Conservation (phyloP, 306 rosid genomes). For the Vicia sativa region DNA sequence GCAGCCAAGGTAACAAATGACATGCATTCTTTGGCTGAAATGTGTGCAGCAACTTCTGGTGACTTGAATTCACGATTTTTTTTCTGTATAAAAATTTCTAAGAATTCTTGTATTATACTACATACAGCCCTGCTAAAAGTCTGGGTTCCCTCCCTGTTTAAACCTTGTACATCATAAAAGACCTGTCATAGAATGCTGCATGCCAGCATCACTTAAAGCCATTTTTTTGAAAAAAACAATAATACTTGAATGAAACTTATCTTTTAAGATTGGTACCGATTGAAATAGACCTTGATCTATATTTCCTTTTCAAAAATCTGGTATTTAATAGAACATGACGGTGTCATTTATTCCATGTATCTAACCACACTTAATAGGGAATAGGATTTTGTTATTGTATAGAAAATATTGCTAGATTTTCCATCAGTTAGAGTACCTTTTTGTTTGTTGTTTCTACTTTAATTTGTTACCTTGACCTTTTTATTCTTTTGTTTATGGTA, state of each 20-base stretch:
- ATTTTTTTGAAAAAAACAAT: background rate
- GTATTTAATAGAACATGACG: background rate
- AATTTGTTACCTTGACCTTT: constrained; percentile 39
- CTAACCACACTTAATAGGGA: constrained; percentile 2
- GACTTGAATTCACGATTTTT: constrained; percentile 11
- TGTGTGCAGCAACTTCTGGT: constrained; percentile 17
- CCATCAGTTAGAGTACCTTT: constrained; percentile 15
- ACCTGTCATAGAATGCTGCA: constrained; percentile 13
- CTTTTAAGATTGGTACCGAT: constrained; percentile 5
- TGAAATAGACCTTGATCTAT: constrained; percentile 14
- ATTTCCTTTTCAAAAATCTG: constrained; percentile 4
- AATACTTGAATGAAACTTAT: constrained; percentile 19
- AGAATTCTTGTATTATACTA: constrained; percentile 18
- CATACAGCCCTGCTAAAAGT: constrained; percentile 12
- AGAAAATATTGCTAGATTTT: constrained; percentile 23
- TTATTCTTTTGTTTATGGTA: constrained; percentile 46
- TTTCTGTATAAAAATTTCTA: background rate
- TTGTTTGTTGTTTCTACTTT: constrained; percentile 36
- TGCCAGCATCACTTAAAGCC: constrained; percentile 12
- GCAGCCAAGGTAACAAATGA: constrained; percentile 73
- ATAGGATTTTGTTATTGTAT: constrained; percentile 17
- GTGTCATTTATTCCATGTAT: constrained; percentile 8
- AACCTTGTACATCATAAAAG: constrained; percentile 28
- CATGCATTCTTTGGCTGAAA: constrained; percentile 36
- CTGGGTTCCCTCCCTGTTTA: constrained; percentile 3